Evolutionary conservation across 495 filamentous ascomycete species (phyloP).

Genomic region (Neurospora pannonica): DNA sequence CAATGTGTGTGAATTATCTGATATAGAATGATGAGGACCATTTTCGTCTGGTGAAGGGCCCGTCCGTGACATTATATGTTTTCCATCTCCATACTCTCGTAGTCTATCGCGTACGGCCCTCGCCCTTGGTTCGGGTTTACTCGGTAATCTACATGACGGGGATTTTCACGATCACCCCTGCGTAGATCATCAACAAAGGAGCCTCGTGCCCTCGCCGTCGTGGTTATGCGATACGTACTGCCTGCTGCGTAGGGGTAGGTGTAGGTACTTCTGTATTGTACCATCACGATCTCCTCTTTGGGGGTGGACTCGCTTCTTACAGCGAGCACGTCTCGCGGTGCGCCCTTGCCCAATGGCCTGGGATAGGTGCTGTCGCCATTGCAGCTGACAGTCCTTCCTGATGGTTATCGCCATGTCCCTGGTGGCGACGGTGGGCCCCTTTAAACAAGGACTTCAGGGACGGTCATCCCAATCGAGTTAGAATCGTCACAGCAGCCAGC

Average conservation of each 20-base stretch:
- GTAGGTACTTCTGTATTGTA: background rate
- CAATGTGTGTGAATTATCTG: background rate
- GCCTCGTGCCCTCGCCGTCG: background rate
- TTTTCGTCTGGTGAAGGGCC: background rate
- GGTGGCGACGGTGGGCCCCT: constrained; percentile 9
- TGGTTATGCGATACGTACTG: background rate
- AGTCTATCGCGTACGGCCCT: background rate
- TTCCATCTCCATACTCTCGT: background rate
- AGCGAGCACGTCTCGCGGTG: background rate
- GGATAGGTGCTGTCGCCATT: background rate
- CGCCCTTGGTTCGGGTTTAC: constrained; percentile 3
- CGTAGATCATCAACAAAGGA: constrained; percentile 4
- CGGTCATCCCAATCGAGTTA: background rate
- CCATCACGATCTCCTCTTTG: background rate
- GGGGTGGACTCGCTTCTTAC: background rate
- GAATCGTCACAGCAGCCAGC: background rate
- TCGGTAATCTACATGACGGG: constrained; percentile 3
- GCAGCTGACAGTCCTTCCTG: background rate
- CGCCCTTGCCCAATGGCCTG: background rate
- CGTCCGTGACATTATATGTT: background rate
- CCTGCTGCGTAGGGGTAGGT: background rate
- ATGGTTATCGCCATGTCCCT: background rate
- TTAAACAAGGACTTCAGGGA: constrained; percentile 2
- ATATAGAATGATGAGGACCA: background rate
- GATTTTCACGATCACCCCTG: constrained; percentile 1